Base-by-base conservation (phyloP, 1,139 yeast genomes). In the Magnusiomyces suaveolens region DNA sequence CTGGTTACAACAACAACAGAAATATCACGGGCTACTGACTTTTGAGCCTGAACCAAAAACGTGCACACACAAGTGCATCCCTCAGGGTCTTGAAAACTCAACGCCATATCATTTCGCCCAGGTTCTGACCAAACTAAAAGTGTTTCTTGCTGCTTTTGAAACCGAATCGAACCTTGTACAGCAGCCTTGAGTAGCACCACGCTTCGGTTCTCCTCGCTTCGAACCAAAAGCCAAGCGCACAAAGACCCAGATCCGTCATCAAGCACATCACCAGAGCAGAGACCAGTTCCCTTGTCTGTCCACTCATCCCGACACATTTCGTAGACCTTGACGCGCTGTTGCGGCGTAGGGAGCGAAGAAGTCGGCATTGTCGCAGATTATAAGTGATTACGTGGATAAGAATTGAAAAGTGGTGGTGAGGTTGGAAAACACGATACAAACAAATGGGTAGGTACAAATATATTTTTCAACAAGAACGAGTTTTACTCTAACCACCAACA, bases 251-350 rank as follows among this genome's bases (percentile, higher is more conserved):
- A n/a, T 14, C 32, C 32, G 10, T 47, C 50, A 48, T 49, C 57
- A 25, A 51, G 50, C 14, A 75, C 76, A 60, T 81, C 83, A 2
- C 97, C 97, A 47, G 79, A 77, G 64, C 96, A 89, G 67, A 80
- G 85, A 0, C 98, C 98, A 0, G 97, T 89, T 18, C 97, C 98
- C 54, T 86, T 81, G 67, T 90, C 97, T 48, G 83, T 75, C 98
- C 98, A 92, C 63, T 81, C 86, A 56, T 85, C 90, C 43, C 85
- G 84, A 53, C 82, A 83, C 53, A 92, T 73, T 38, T 87, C 76
- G 66, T 92, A 92, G 24, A 92, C 94, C 68, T 90, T 92, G 53
- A 90, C 98, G 60, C 97, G 74, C 66, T 90, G 78, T 3, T 88
- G 86, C 29, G 73, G 61, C 46, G 75, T 71, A 20, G 75, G 75